Evolutionary conservation across 2,329 filamentous ascomycete genomes (phyloP), one percentile per base, ranked within the genome.

Genomic region (Nemania sp.): DNA sequence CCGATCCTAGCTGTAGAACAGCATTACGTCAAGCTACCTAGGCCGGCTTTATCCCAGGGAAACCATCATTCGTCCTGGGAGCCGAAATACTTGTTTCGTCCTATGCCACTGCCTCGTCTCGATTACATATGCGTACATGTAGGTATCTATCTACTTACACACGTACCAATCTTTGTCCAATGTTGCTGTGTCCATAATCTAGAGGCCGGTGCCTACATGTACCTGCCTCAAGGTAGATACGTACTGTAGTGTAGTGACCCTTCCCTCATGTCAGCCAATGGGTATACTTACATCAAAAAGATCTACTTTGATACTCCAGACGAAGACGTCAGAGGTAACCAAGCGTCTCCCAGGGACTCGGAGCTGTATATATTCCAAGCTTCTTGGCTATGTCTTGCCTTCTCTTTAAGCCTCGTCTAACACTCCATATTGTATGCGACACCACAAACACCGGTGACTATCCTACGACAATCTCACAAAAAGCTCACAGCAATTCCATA

Each of bases 241-340:
- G 7, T 29, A 7, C n/a, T n/a, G n/a, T n/a, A n/a, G n/a, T n/a
- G n/a, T n/a, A n/a, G n/a, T n/a, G n/a, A n/a, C n/a, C n/a, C n/a
- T n/a, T n/a, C n/a, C n/a, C n/a, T n/a, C n/a, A n/a, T n/a, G n/a
- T n/a, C n/a, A n/a, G n/a, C n/a, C n/a, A n/a, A n/a, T 29, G 7
- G 25, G 25, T 29, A 29, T 29, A 29, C 25, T 3, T 29, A 29
- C 25, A 29, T 29, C 3, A 7, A 4, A 29, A 29, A 29, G 3
- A 29, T 4, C 3, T 29, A 29, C 25, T 7, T 29, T 39, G 35
- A 12, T 43, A 20, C 40, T 51, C 40, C 40, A 13, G 25, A 29
- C 40, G 11, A 63, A 60, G 57, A 65, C 63, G 63, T 65, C 63
- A 65, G 54, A 60, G 63, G 17, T 43, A 42, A 13, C 48, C 47